Evolutionary conservation across 2,329 filamentous ascomycete genomes (phyloP).

Genomic region (Teratosphaeria destructans): DNA sequence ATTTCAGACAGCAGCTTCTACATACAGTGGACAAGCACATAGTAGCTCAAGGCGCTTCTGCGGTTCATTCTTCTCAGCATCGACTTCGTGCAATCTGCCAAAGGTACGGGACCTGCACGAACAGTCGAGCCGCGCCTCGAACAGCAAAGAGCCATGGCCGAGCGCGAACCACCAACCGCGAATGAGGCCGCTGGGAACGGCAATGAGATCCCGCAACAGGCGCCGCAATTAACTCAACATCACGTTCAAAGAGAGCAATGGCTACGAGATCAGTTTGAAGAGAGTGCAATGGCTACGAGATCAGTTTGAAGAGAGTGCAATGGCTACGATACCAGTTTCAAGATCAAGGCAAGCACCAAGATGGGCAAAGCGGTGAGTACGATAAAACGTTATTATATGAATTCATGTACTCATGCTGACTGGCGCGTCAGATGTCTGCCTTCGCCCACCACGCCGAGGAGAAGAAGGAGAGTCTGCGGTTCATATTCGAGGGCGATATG

Average conservation of each 20-base stretch:
- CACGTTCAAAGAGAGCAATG: slow-evolving; percentile 10
- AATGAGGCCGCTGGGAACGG: neutral
- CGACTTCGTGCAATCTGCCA: neutral
- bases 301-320: slow-evolving; percentile 1
- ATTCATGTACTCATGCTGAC: neutral
- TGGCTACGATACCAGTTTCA: slow-evolving; percentile 12
- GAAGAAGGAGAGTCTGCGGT: slow-evolving; percentile 6
- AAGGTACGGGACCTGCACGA: neutral
- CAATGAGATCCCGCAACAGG: neutral
- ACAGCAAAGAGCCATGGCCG: neutral
- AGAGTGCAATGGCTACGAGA: slow-evolving; percentile 5
- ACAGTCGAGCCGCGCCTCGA: neutral
- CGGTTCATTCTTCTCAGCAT: neutral
- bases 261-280: neutral
- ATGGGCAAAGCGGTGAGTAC: slow-evolving; percentile 10
- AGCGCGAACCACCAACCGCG: neutral
- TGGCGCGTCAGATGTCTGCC: slow-evolving; percentile 6
- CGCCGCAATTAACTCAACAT: slow-evolving; percentile 1
- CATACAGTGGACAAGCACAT: neutral
- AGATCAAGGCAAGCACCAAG: slow-evolving; percentile 15
- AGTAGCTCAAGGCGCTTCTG: neutral
- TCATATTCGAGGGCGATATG: slow-evolving; percentile 16
- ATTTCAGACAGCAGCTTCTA: neutral
- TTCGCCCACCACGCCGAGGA: slow-evolving; percentile 1
- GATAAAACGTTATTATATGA: neutral